Evolutionary conservation across 345 rosid species (phyloP).

Genomic region (Heritiera littoralis): DNA sequence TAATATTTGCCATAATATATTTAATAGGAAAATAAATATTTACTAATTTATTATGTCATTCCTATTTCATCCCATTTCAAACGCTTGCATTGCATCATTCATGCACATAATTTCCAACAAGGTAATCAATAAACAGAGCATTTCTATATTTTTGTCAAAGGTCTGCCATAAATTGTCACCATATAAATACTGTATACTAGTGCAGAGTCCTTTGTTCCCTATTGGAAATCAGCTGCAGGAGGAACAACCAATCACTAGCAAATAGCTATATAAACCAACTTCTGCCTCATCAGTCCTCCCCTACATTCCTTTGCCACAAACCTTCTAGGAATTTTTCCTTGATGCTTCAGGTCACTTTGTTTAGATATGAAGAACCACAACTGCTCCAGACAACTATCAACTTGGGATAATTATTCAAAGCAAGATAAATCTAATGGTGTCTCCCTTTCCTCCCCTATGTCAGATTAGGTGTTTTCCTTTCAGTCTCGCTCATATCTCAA

Average conservation of each 20-base stretch:
- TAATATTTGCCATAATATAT: too few relatives aligned
- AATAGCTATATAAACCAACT: constrained; percentile 22
- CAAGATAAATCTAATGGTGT: constrained; percentile 24
- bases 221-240: not conserved
- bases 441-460: constrained; percentile 12
- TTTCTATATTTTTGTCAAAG: constrained; percentile 16
- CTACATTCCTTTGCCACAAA: not conserved
- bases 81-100: not conserved
- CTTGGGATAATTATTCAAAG: constrained; percentile 23
- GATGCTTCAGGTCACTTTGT: not conserved
- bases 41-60: too few relatives aligned
- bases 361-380: constrained; percentile 3
- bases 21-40: too few relatives aligned
- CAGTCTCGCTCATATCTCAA: not conserved
- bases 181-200: constrained; percentile 19
- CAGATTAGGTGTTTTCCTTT: constrained; percentile 9
- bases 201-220: constrained; percentile 16
- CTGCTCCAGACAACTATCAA: constrained; percentile 14
- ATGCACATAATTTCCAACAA: not conserved
- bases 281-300: not conserved
- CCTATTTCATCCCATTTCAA: too few relatives aligned
- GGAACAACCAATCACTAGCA: not conserved
- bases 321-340: constrained; percentile 17
- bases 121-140: not conserved
- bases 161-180: constrained; percentile 17